Conservation (phyloP, 2,329 filamentous ascomycete genomes). For the Chaetomium olivaceum region DNA sequence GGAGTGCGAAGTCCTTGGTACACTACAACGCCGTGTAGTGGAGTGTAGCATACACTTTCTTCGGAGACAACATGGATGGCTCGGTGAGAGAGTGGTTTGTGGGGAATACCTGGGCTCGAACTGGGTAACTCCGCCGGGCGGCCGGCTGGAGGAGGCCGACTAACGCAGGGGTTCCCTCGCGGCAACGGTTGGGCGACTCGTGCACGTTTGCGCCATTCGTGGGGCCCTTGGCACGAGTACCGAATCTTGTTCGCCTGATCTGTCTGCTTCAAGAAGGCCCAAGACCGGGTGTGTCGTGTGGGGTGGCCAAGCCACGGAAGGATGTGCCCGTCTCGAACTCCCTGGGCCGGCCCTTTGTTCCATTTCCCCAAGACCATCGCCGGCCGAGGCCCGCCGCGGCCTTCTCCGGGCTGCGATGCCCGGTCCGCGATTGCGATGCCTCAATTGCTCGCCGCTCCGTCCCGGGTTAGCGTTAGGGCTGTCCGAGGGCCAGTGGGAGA, state of each 20-base stretch:
- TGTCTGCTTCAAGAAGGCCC: conserved; percentile 13
- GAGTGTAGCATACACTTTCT: neutral
- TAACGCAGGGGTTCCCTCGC: neutral
- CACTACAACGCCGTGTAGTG: no score
- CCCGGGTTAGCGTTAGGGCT: neutral
- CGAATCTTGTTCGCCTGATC: conserved; percentile 6
- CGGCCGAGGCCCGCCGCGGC: neutral
- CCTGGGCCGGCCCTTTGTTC: conserved; percentile 1
- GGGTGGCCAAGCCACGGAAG: conserved; percentile 2
- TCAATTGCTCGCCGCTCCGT: neutral
- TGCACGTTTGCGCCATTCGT: conserved; percentile 8
- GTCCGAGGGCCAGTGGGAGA: neutral
- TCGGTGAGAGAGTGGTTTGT: neutral
- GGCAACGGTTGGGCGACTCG: conserved; percentile 9
- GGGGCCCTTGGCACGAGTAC: conserved; percentile 10
- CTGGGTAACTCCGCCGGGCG: neutral
- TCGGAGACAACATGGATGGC: neutral
- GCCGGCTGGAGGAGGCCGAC: neutral
- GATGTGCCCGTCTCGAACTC: neutral
- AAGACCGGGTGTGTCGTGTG: neutral
- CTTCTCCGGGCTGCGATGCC: neutral
- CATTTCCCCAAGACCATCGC: neutral
- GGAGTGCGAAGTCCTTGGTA: no score
- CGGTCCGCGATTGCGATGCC: neutral
- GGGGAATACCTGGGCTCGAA: neutral